Base-by-base conservation (phyloP, 306 rosid species). In the Medicago ruthenica region DNA sequence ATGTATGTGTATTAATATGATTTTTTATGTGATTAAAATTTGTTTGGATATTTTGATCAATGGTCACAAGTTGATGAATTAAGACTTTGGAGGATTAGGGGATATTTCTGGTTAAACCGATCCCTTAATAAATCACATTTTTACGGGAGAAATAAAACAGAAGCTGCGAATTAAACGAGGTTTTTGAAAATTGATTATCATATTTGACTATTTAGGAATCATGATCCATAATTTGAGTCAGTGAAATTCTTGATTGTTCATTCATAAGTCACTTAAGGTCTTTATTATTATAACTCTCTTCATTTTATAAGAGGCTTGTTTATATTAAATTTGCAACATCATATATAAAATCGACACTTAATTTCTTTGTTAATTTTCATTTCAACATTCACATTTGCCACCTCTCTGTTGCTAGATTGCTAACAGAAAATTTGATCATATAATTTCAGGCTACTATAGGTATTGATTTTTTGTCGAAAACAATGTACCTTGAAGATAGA, bases 401-500 rank as follows among this genome's bases (percentile, higher is more conserved):
- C 0, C 69, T 61, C 54, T 74, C 8, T 42, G 76, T 72, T 71
- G 54, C 50, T 41, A 58, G 60, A 37, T 74, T 71, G 55, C 76
- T 85, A 61, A 72, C 82, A 53, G 75, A 36, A 8, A 21, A 17
- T 47, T 76, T 80, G 17, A 17, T 55, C 36, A 8, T 70, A 6
- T 51, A 50, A 67, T 76, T 87, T 85, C 91, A 95, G 97, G 98
- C 98, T 67, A 95, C 98, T 18, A 95, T 94, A 40, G 98, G 98
- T 58, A 95, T 95, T 39, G 97, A 95, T 81, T 95, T 95, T 87
- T 85, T 95, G 84, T 95, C 97, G 8, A 95, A 95, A 82, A 95
- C 98, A 47, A 95, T 95, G 98, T 95, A 92, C 83, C 96, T 95
- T 81, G 97, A 95, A 90, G 98, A 95, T 80, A 96, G 98, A 81